Evolutionary conservation across 2,329 filamentous ascomycete genomes (phyloP).

Genomic region (Zymoseptoria ardabiliae): DNA sequence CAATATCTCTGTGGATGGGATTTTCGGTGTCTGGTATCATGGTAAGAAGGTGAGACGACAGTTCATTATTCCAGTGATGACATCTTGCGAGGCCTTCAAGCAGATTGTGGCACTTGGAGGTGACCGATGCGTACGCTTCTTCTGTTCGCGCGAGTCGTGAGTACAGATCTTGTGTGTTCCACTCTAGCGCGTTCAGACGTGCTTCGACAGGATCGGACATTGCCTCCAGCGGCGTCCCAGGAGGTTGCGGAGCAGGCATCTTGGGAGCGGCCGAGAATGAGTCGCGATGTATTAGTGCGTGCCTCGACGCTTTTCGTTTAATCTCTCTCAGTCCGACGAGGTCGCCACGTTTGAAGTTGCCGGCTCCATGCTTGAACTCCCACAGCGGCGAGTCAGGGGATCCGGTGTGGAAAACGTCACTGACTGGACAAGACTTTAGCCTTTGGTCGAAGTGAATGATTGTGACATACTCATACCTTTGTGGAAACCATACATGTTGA

Average conservation of each 20-base stretch:
- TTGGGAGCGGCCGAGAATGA: conserved; percentile 71
- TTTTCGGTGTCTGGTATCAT: conserved; percentile 70
- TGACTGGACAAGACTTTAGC: conserved; percentile 55
- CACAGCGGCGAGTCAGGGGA: conserved; percentile 89
- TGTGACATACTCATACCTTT: conserved; percentile 51
- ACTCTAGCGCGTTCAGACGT: conserved; percentile 68
- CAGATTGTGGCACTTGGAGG: conserved; percentile 71
- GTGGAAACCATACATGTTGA: conserved; percentile 53
- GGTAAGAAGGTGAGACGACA: conserved; percentile 66
- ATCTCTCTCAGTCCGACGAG: conserved; percentile 87
- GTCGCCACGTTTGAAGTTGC: conserved; percentile 93
- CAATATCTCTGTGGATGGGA: conserved; percentile 66
- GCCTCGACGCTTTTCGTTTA: conserved; percentile 85
- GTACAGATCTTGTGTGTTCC: conserved; percentile 73
- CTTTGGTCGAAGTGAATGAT: neutral
- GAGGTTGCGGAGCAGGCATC: conserved; percentile 64
- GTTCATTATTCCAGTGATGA: conserved; percentile 75
- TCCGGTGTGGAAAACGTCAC: conserved; percentile 94
- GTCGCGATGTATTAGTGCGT: conserved; percentile 87
- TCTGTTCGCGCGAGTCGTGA: conserved; percentile 71
- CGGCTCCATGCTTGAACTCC: conserved; percentile 98
- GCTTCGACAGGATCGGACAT: conserved; percentile 73
- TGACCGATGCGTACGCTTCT: conserved; percentile 71
- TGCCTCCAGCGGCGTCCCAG: conserved; percentile 45
- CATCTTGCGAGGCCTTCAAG: conserved; percentile 72